Conservation (phyloP, 1,139 yeast species). For the Casaregolazyma lundiana region DNA sequence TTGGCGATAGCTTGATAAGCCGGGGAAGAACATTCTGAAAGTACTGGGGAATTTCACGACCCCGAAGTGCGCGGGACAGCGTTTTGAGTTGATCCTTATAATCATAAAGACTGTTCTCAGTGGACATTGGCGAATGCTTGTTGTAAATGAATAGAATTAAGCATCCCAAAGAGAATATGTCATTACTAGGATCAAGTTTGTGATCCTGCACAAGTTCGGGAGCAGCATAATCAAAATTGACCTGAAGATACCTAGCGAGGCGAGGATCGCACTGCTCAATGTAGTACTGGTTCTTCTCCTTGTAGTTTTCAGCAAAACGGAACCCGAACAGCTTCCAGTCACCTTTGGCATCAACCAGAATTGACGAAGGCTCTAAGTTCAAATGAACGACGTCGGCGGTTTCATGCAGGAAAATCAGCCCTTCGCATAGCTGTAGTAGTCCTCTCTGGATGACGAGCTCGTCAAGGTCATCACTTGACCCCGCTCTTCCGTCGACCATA, state of each 20-base stretch:
- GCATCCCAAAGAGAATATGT: slow-evolving; percentile 78
- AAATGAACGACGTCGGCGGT: slow-evolving; percentile 72
- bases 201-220: slow-evolving; percentile 67
- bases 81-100: slow-evolving; percentile 32
- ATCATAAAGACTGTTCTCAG: slow-evolving; percentile 33
- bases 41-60: slow-evolving; percentile 37
- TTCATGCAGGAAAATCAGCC: slow-evolving; percentile 75
- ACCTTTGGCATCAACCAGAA: slow-evolving; percentile 74
- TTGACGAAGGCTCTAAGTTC: slow-evolving; percentile 72
- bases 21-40: slow-evolving; percentile 37
- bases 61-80: slow-evolving; percentile 39
- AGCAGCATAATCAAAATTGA: slow-evolving; percentile 69
- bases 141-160: slow-evolving; percentile 60
- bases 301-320: slow-evolving; percentile 44
- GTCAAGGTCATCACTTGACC: slow-evolving; percentile 40
- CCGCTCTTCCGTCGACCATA: slow-evolving; percentile 29
- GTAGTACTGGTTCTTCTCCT: slow-evolving; percentile 43
- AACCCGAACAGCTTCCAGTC: slow-evolving; percentile 93
- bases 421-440: slow-evolving; percentile 69
- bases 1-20: slow-evolving; percentile 39
- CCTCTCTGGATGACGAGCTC: slow-evolving; percentile 83
- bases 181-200: slow-evolving; percentile 61
- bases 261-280: slow-evolving; percentile 67
- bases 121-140: slow-evolving; percentile 36
- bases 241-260: slow-evolving; percentile 65